Percentiles rank a stretch among this genome's conserved stretches.
Conservation (phyloP, 345 rosid genomes). For the Adansonia digitata region DNA sequence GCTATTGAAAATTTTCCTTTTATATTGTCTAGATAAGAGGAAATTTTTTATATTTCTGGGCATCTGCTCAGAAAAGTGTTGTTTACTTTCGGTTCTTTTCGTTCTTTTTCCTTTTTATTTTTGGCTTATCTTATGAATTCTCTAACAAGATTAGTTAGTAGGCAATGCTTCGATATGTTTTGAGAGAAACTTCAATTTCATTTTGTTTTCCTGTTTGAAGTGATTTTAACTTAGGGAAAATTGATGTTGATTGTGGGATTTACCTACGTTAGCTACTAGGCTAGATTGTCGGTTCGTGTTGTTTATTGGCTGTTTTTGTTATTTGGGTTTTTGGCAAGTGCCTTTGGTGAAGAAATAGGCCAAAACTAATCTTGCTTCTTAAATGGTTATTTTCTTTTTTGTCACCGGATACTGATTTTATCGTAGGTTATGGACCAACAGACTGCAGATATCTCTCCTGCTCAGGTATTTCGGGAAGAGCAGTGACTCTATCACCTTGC, state of each 20-base stretch:
- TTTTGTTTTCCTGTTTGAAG: background rate
- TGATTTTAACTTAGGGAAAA: background rate
- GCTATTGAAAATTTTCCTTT: background rate
- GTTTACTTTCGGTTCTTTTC: background rate
- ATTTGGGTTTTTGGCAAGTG: background rate
- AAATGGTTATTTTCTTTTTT: background rate
- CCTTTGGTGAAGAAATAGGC: background rate
- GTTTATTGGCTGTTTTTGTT: background rate
- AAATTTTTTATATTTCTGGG: background rate
- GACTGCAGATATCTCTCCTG: constrained; percentile 40
- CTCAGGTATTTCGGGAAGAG: constrained; percentile 46
- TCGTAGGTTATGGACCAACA: constrained; percentile 50
- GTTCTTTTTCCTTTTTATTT: background rate
- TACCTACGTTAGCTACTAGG: background rate
- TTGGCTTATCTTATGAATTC: background rate
- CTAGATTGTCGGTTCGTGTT: background rate
- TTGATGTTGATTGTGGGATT: background rate
- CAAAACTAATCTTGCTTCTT: background rate
- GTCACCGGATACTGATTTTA: background rate
- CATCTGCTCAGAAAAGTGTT: background rate
- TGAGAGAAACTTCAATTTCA: background rate
- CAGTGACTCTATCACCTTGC: constrained; percentile 32
- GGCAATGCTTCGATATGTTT: background rate
- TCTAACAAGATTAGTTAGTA: background rate
- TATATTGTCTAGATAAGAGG: background rate